Percentiles rank a stretch among this genome's conserved stretches.
phyloP scores from a whole-genome alignment of 805 yeast genomes.

The Cyberlindnera xylosilytica region DNA sequence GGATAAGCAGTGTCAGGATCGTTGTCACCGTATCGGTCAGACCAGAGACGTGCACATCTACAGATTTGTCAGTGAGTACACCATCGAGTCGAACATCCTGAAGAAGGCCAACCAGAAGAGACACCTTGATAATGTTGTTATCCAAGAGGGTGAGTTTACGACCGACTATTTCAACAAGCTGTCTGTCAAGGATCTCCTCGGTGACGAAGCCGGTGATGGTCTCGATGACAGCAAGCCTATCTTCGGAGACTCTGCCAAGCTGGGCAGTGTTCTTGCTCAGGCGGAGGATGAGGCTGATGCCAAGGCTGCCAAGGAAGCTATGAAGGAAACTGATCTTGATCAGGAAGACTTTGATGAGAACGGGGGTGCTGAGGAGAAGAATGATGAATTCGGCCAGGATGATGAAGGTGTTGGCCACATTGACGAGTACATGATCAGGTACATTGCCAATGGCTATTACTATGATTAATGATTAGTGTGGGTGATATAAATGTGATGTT shows the following conservation, averaged over 20 bases:
- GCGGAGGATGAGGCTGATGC: constrained; percentile 95
- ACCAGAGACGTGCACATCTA: constrained; percentile 97
- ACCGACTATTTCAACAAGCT: constrained; percentile 91
- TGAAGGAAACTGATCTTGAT: constrained; percentile 82
- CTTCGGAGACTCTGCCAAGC: constrained; percentile 35
- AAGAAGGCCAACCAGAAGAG: constrained; percentile 93
- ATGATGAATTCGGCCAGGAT: constrained; percentile 27
- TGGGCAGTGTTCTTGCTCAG: constrained; percentile 71
- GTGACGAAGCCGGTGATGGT: constrained; percentile 33
- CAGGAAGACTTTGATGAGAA: constrained; percentile 65
- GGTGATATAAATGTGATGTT: no score
- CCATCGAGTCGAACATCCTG: constrained; percentile 93
- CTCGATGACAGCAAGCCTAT: constrained; percentile 31
- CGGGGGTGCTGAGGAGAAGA: constrained; percentile 49
- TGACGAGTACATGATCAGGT: constrained; percentile 95
- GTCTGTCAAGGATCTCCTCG: constrained; percentile 81
- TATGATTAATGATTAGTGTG: constrained; percentile 34
- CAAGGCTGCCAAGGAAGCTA: constrained; percentile 84
- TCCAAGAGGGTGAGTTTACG: constrained; percentile 97
- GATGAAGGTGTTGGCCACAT: constrained; percentile 68
- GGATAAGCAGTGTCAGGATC: constrained; percentile 99
- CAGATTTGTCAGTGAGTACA: constrained; percentile 91
- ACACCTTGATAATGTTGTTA: constrained; percentile 89
- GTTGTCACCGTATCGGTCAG: constrained; percentile 99
- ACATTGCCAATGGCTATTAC: constrained; percentile 79